Evolutionary conservation across 805 yeast genomes (phyloP), one percentile per base, ranked within the genome.

Genomic region (Saccharomycopsis fibuligera): DNA sequence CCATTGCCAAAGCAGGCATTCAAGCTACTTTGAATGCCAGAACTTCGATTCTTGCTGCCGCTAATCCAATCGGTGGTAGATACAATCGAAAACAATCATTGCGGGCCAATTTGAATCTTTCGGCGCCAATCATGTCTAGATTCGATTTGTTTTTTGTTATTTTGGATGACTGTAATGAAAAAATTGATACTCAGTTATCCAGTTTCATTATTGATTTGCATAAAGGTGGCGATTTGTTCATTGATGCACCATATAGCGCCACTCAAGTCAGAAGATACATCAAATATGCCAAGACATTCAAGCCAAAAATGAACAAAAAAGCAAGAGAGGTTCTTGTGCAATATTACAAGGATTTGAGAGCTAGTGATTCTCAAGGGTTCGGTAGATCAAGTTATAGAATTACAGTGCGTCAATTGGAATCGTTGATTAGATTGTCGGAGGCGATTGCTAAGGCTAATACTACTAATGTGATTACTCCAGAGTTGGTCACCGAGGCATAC

Each of bases 71-170:
- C 49, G 95, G 89, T n/a, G 99, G 99, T 45, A 73, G 99, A 59
- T 93, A 93, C 65, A 91, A 93, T 66, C 76, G 96, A 49, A 89
- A 87, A 61, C 64, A 81, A 43, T 86, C 95, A 1, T 72, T 93
- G 51, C 73, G 96, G 54, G 81, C 95, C 43, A 93, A 93, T 62
- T 73, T 93, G 61, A 82, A 84, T 60, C 88, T 93, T 96, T 86
- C 96, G 14, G 98, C 97, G 1, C 99, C 99, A 1, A 93, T 93
- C 62, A 93, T 93, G 96, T 91, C 98, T 27, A 81, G 99, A 68
- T 93, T 93, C 64, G 99, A 93, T 67, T 68, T 93, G 56, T 93
- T 93, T 63, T 93, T 93, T 61, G 97, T 93, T 24, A 83, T 93
- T 46, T 71, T 93, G 55, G 99, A 91, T 66, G 98, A 93, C 60